Percentiles rank a stretch among this genome's conserved stretches.
Evolutionary conservation across 345 rosid genomes (phyloP).

Genomic region (Leavenworthia alabamica): DNA sequence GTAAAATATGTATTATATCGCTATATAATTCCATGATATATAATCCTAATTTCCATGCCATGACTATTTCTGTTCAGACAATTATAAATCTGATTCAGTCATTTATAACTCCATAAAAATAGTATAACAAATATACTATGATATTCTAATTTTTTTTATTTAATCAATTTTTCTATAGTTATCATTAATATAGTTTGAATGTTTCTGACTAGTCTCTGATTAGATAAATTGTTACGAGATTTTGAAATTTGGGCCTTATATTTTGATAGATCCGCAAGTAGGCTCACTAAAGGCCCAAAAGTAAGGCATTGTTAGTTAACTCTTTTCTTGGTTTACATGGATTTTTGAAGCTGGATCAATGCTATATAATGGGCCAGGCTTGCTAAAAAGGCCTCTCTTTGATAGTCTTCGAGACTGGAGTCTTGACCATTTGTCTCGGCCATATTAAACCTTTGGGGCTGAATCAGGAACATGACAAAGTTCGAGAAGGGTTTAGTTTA

Average conservation of each 20-base stretch:
- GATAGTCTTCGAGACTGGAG: background rate
- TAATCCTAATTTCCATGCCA: constrained; percentile 4
- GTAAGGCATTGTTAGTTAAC: background rate
- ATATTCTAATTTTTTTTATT: background rate
- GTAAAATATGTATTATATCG: background rate
- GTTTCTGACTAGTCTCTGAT: background rate
- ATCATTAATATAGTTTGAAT: background rate
- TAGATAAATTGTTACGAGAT: background rate
- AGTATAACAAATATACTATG: background rate
- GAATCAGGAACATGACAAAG: background rate
- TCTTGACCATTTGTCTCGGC: background rate
- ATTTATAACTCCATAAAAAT: background rate
- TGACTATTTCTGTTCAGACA: background rate
- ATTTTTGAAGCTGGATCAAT: background rate
- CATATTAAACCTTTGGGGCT: background rate
- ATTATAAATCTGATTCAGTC: background rate
- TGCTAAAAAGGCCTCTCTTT: background rate
- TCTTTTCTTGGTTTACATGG: background rate
- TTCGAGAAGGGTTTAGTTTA: background rate
- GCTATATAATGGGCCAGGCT: too few species aligned
- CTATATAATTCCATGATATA: background rate
- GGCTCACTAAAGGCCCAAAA: too few species aligned
- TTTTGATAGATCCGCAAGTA: too few species aligned
- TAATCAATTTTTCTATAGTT: background rate
- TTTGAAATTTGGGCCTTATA: background rate